Base-by-base conservation (phyloP, 2,329 filamentous ascomycete species). In the Lachnellula arida region DNA sequence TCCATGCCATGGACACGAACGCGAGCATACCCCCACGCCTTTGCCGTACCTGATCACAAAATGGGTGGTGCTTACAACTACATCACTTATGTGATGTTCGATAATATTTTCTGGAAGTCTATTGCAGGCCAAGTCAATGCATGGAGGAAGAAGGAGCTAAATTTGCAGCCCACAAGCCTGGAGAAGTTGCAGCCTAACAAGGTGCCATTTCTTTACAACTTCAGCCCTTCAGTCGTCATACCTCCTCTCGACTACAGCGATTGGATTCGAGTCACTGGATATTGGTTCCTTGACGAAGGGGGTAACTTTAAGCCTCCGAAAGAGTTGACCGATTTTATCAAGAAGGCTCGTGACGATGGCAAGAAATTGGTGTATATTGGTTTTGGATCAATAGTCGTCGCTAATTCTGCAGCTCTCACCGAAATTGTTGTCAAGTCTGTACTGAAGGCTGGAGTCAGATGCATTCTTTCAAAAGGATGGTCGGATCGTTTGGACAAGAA, bases 1-100 rank as follows among this genome's bases (percentile, higher is more conserved):
- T 96, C 91, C 17, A 99, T 99, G 94, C 94, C 94, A 0, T 99
- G 94, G 94, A 96, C 94, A 0, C 85, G 92, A 49, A 99, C 94
- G 15, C 81, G 94, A 52, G 91, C 93, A 0, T 99, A 99, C 66
- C 94, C 94, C 2, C 94, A 99, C 72, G 94, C 94, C 0, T 99
- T 99, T 72, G 88, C 93, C 25, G 92, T 95, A 59, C 89, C 91
- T 1, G 89, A 95, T 60, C 86, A 89, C 72, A 97, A 96, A 74
- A 91, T 96, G 85, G 94, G 94, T 53, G 94, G 94, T 23, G 87
- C 87, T 0, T 97, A 96, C 76, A 99, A 99, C 69, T 91, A 92
- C 70, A 86, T 96, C 68, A 94, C 91, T 0, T 99, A 99, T 65
- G 86, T 96, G 59, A 88, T 97, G 80, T 97, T 99, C 68, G 94